Percentiles rank a stretch among this genome's conserved stretches.
Evolutionary conservation across 345 rosid genomes (phyloP).

Genomic region (Capsella bursapastoris): DNA sequence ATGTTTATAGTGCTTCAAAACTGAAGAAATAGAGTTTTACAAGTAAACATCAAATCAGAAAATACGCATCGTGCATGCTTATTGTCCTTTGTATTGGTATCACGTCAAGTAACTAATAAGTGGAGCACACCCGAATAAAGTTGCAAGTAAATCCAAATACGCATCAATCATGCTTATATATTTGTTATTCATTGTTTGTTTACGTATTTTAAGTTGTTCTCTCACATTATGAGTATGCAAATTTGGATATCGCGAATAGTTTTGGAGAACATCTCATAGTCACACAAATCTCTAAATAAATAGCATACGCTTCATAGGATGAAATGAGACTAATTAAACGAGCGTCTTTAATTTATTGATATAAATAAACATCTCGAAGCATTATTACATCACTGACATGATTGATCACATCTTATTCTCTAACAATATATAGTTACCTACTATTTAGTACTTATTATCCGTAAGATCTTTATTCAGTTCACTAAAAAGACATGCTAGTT

Average conservation of each 20-base stretch:
- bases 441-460: neutral
- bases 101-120: slow-evolving; percentile 12
- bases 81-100: slow-evolving; percentile 8
- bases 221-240: too few relatives aligned
- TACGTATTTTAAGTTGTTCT: too few relatives aligned
- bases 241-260: too few relatives aligned
- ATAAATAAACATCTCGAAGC: neutral
- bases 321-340: neutral
- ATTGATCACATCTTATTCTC: slow-evolving; percentile 26
- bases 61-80: slow-evolving; percentile 31
- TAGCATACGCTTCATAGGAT: too few relatives aligned
- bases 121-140: neutral
- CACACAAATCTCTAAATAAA: too few relatives aligned
- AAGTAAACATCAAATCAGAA: slow-evolving; percentile 23
- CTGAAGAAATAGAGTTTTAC: slow-evolving; percentile 25
- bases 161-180: neutral
- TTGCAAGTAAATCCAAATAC: neutral
- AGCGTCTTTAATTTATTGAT: neutral
- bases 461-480: neutral
- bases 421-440: neutral
- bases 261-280: too few relatives aligned
- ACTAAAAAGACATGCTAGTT: slow-evolving; percentile 4
- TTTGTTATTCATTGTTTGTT: neutral
- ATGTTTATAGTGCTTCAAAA: slow-evolving; percentile 7
- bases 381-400: slow-evolving; percentile 3